Percentiles rank a stretch among this genome's conserved stretches.
Conservation (phyloP, 805 yeast genomes). For the Kluyveromyces aestuarii region DNA sequence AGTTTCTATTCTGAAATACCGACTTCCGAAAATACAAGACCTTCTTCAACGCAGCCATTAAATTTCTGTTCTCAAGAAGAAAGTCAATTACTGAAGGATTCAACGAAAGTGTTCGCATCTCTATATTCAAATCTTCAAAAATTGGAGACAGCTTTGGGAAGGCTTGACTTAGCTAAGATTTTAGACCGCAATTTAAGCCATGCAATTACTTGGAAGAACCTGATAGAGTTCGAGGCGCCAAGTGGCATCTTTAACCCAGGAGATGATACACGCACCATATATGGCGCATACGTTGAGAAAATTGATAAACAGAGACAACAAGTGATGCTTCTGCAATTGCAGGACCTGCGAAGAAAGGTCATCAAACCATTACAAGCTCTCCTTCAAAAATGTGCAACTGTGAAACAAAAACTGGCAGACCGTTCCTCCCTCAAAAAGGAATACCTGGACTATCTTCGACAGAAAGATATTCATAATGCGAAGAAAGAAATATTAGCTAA, state of each 20-base stretch:
- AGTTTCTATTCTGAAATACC: constrained; percentile 15
- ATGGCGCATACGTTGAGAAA: constrained; percentile 21
- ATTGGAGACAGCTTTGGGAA: constrained; percentile 14
- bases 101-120: constrained; percentile 15
- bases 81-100: constrained; percentile 11
- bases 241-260: constrained; percentile 9
- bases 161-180: constrained; percentile 12
- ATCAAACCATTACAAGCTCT: constrained; percentile 21
- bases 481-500: constrained; percentile 20
- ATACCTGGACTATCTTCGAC: constrained; percentile 22
- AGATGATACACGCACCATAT: constrained; percentile 22
- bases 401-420: constrained; percentile 22
- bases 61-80: background rate
- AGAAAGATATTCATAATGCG: constrained; percentile 18
- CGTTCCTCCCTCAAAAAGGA: constrained; percentile 28
- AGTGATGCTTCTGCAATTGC: constrained; percentile 19
- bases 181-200: constrained; percentile 13
- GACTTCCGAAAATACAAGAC: background rate
- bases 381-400: constrained; percentile 18
- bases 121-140: constrained; percentile 11
- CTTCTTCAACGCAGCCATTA: background rate
- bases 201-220: constrained; percentile 21
- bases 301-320: constrained; percentile 20
- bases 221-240: constrained; percentile 19
- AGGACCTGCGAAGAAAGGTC: constrained; percentile 21